These are phyloP conservation scores for Pleurotus citrinopileatus DNA, from an alignment of 768 basidiomycete species.

Conservation along the genomic window DNA sequence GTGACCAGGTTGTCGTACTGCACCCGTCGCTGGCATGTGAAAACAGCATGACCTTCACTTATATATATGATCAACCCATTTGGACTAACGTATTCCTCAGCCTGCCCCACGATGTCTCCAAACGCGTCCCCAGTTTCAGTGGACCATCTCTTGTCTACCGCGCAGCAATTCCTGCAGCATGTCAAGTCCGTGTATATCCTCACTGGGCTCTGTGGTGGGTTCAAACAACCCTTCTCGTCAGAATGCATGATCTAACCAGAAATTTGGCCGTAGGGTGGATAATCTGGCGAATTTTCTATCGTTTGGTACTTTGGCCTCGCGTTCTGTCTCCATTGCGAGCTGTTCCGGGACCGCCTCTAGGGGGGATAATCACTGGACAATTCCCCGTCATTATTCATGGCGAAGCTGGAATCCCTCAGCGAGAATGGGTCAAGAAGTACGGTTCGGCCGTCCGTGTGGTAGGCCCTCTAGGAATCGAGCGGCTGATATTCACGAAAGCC, in stretches of 20 bases:
- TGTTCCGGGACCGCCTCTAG: slow-evolving; percentile 35
- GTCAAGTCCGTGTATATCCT: neutral
- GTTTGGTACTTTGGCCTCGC: slow-evolving; percentile 28
- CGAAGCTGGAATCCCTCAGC: slow-evolving; percentile 42
- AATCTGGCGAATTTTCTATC: slow-evolving; percentile 19
- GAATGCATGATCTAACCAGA: neutral
- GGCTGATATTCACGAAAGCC: slow-evolving; percentile 40
- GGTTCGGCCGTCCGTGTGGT: slow-evolving; percentile 42
- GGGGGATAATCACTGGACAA: slow-evolving; percentile 33
- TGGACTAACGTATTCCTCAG: no score
- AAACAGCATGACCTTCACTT: no score
- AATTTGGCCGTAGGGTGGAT: neutral
- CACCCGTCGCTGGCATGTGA: no score
- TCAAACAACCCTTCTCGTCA: neutral
- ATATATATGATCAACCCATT: no score
- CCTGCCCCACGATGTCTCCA: no score
- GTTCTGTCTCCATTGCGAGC: slow-evolving; percentile 34
- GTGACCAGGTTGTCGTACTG: no score
- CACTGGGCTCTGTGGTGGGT: neutral
- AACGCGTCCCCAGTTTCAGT: neutral
- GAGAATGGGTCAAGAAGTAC: slow-evolving; percentile 43
- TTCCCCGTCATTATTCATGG: slow-evolving; percentile 32
- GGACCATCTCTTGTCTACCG: neutral
- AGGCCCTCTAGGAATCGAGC: slow-evolving; percentile 43
- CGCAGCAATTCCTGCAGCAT: neutral